Evolutionary conservation across 495 filamentous ascomycete genomes (phyloP), one percentile per base, ranked within the genome.

Genomic region (Margaritispora aquatica): DNA sequence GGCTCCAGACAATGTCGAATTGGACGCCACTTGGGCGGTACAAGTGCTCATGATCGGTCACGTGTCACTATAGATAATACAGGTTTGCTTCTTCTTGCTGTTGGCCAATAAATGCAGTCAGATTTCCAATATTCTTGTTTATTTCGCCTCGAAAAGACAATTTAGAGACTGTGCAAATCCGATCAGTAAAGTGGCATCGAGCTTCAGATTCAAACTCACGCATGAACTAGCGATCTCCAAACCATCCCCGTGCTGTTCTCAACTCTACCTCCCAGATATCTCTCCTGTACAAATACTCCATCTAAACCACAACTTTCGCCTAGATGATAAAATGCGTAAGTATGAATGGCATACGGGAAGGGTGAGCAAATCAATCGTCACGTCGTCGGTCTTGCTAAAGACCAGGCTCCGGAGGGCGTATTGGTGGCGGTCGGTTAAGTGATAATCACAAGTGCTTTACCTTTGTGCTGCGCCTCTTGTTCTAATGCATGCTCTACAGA

Each of bases 381-480:
- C 20, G 10, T 50, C 47, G 47, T 50, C 47, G 47, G 47, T 24
- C 20, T 50, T 22, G 20, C 20, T 50, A 22, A 50, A 50, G 47
- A 22, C 47, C 47, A 50, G 47, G 47, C 47, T 50, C 20, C 20
- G 47, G 20, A 50, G 20, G 20, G 47, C 47, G 47, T 23, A 24
- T 50, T 2, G 47, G 7, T 23, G 20, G 47, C 47, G 3, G 47
- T 44, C n/a, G 47, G 21, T 17, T 50, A 50, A 2, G 10, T 24
- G 8, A 50, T 50, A 69, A 84, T 80, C 38, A 84, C 69, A 64
- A 88, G 73, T 31, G 83, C 83, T 65, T 82, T 84, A 68, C 77
- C 77, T 72, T 79, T 75, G 47, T 76, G 68, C 9, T 68, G 64
- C 50, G 67, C 67, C 41, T 75, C 72, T 66, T 84, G 76, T 38